Evolutionary conservation across 75 land plant genomes (phyloP).

Genomic region (Gnetum montanum): DNA sequence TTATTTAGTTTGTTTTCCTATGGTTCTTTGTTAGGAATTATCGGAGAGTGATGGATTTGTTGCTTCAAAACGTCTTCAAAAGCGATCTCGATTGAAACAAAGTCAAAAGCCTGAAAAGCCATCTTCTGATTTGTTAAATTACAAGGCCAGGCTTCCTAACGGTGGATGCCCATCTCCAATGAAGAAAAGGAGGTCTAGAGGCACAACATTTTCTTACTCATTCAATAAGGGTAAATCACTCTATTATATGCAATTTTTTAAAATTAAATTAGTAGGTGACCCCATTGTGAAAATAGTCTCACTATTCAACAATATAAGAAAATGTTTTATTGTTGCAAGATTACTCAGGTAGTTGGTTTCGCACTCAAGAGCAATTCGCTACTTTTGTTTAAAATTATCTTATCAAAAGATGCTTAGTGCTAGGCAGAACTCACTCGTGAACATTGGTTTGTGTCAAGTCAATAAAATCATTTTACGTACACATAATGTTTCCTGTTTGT

Average conservation of each 20-base stretch:
- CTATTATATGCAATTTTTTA: not conserved
- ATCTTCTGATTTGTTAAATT: slow-evolving; percentile 16
- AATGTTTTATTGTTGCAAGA: not conserved
- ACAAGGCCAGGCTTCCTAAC: slow-evolving; percentile 24
- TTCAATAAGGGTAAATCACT: not conserved
- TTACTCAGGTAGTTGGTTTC: not conserved
- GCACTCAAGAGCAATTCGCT: not conserved
- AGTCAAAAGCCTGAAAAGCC: slow-evolving; percentile 15
- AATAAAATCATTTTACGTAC: not conserved
- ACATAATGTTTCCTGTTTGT: not conserved
- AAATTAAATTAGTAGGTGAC: not conserved
- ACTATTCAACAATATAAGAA: not conserved
- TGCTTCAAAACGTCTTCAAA: slow-evolving; percentile 20
- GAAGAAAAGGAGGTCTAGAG: slow-evolving; percentile 62
- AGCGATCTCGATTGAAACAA: slow-evolving; percentile 28
- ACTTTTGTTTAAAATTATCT: not conserved
- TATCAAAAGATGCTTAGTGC: too few species aligned
- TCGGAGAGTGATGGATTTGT: slow-evolving; percentile 39
- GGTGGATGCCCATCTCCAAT: slow-evolving; percentile 69
- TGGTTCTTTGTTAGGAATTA: too few species aligned
- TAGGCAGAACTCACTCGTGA: too few species aligned
- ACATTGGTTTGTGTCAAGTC: not conserved
- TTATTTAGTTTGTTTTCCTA: too few species aligned
- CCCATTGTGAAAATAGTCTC: not conserved
- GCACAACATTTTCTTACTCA: slow-evolving; percentile 6